A percentile compares a stretch with the other conserved stretches of the same genome.
These are phyloP conservation scores for Chenopodium formosanum DNA, from an alignment of 148 eudicot genomes.

Conservation along the genomic window DNA sequence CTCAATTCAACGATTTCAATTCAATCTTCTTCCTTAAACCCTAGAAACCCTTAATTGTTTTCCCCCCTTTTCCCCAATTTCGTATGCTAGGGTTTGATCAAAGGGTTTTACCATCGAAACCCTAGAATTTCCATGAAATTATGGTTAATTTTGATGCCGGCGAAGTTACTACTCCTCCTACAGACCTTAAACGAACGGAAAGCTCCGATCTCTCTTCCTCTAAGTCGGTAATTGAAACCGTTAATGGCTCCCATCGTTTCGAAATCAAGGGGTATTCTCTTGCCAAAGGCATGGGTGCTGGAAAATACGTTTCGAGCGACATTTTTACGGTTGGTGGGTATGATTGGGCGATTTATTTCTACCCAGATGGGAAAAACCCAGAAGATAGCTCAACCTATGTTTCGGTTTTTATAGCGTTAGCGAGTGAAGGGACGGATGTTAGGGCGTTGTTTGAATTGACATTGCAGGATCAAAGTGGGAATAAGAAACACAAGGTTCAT, in stretches of 20 bases:
- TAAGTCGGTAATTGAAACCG: slow-evolving; percentile 67
- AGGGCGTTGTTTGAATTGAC: slow-evolving; percentile 91
- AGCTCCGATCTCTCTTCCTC: slow-evolving; percentile 41
- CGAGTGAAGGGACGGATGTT: slow-evolving; percentile 88
- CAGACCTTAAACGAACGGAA: slow-evolving; percentile 6
- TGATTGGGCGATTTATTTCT: slow-evolving; percentile 93
- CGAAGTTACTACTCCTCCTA: background rate
- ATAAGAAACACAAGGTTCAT: slow-evolving; percentile 75
- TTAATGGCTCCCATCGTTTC: slow-evolving; percentile 78
- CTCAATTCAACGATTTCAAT: background rate
- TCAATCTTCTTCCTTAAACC: background rate
- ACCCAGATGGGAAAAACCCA: slow-evolving; percentile 86
- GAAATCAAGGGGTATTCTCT: slow-evolving; percentile 81
- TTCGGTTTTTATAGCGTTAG: slow-evolving; percentile 85
- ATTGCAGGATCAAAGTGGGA: slow-evolving; percentile 72
- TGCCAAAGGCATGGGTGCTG: slow-evolving; percentile 85
- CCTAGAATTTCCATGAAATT: slow-evolving; percentile 35
- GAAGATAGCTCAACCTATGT: slow-evolving; percentile 71
- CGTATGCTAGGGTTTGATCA: slow-evolving; percentile 28
- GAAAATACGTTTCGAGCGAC: slow-evolving; percentile 72
- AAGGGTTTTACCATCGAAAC: slow-evolving; percentile 15
- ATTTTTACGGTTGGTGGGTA: slow-evolving; percentile 74
- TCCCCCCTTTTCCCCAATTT: slow-evolving; percentile 1
- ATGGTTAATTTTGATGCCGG: slow-evolving; percentile 33
- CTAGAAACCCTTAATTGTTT: background rate